Evolutionary conservation across 1,139 yeast genomes (phyloP).

Genomic region (Debaryomyces psychrophilus): DNA sequence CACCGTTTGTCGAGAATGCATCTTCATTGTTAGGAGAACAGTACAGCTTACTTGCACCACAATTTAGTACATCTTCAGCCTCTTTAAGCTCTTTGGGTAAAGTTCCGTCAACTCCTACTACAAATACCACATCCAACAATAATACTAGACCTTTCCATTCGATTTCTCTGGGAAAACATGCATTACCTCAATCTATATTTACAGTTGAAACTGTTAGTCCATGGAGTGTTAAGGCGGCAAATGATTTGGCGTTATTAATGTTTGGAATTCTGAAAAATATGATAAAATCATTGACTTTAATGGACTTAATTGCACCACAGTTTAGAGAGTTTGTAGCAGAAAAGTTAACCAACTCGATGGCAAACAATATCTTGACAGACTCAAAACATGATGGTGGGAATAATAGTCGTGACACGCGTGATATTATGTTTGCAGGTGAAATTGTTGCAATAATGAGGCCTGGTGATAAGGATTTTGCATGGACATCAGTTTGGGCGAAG

Average conservation of each 20-base stretch:
- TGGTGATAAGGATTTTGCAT: conserved; percentile 56
- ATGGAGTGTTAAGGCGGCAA: conserved; percentile 81
- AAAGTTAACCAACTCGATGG: conserved; percentile 46
- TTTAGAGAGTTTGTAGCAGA: conserved; percentile 67
- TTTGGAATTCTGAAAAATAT: conserved; percentile 78
- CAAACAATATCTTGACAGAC: conserved; percentile 33
- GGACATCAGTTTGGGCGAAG: conserved; percentile 91
- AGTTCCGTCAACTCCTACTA: conserved; percentile 6
- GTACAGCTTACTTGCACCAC: conserved; percentile 14
- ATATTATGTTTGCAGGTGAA: conserved; percentile 53
- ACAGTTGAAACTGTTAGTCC: conserved; percentile 79
- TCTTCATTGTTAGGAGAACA: conserved; percentile 35
- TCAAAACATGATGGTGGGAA: conserved; percentile 12
- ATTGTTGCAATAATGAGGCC: conserved; percentile 58
- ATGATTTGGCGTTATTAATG: conserved; percentile 85
- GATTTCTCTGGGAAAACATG: conserved; percentile 64
- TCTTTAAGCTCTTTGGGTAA: conserved; percentile 32
- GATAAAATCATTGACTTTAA: conserved; percentile 62
- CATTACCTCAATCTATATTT: conserved; percentile 79
- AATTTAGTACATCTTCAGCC: conserved; percentile 29
- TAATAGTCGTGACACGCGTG: conserved; percentile 20
- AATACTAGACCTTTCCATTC: conserved; percentile 57
- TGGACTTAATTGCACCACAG: conserved; percentile 79
- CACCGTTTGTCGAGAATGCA: conserved; percentile 69
- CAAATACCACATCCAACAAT: conserved; percentile 15